Base-by-base conservation (phyloP, 208 protist species). In the Herpetomonas samuelpessoai region DNA sequence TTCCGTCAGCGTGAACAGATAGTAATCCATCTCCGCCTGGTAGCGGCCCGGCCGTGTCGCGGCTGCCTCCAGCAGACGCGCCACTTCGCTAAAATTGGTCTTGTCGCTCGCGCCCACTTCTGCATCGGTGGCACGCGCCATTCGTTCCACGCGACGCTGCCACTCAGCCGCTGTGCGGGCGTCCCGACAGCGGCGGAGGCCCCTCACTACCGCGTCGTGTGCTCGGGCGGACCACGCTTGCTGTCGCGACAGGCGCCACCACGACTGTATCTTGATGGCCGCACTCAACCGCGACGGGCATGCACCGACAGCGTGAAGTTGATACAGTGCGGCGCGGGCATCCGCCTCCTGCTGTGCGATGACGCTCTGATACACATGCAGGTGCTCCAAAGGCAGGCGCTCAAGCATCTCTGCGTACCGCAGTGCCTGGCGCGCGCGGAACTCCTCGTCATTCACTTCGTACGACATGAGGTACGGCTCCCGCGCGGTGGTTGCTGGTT, bases 231-330 rank as follows among this genome's bases (percentile, higher is more conserved):
- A 7, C 57, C 57, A 62, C 19, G 57, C 25, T 9, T 62, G 57
- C n/a, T 21, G 25, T 6, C 3, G 31, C 24, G 35, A 18, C 9
- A 86, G 64, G 26, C 82, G 82, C 83, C 82, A 90, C 83, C 86
- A 93, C 16, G 74, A 65, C 68, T 93, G 86, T 22, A 93, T 65
- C 26, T 51, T 62, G 30, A 93, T 18, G 10, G 86, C 6, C 2
- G 73, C 76, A 0, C 12, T 51, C 57, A 93, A 65, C 16, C 78
- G 76, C 12, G 45, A 39, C 24, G 77, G 73, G 18, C 74, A 88
- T 16, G 49, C 38, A 0, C 72, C 83, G 24, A 71, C 77, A 10
- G 19, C 3, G 21, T 44, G 52, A 16, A 69, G 51, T 14, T 31
- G 31, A 19, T 45, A 22, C 4, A 88, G 41, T 10, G 6, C 12